Percentiles rank a stretch among this genome's conserved stretches.
phyloP scores from a whole-genome alignment of 805 yeast genomes.

The Yarrowia osloensis region DNA sequence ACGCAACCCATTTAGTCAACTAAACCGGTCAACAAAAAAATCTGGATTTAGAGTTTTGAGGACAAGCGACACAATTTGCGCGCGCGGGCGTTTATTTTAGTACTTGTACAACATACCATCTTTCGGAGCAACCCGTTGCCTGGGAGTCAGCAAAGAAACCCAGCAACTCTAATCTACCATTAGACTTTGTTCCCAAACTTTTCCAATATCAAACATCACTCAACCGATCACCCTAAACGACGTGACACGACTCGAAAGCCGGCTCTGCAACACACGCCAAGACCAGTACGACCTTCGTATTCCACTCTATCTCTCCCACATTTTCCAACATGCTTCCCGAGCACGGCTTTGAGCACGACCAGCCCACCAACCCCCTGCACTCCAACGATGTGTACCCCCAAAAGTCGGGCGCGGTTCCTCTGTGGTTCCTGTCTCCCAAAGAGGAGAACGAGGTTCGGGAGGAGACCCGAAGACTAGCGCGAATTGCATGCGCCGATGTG shows the following conservation, averaged over 20 bases:
- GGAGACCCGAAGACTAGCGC: conserved; percentile 42
- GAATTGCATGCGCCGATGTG: conserved; percentile 40
- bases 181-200: conserved; percentile 6
- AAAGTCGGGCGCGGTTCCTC: conserved; percentile 36
- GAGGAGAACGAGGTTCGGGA: conserved; percentile 44
- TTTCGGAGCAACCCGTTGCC: conserved; percentile 6
- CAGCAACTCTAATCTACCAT: not conserved
- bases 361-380: conserved; percentile 27
- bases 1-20: too few relatives aligned
- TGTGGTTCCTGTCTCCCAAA: conserved; percentile 46
- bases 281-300: conserved; percentile 10
- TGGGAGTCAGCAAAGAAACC: not conserved
- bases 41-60: too few relatives aligned
- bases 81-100: too few relatives aligned
- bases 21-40: too few relatives aligned
- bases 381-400: conserved; percentile 31
- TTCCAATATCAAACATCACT: conserved; percentile 8
- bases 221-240: conserved; percentile 7
- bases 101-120: too few relatives aligned
- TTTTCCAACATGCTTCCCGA: conserved; percentile 25
- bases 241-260: not conserved
- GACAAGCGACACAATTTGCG: too few relatives aligned
- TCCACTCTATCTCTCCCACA: not conserved
- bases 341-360: conserved; percentile 24
- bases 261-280: conserved; percentile 4